Evolutionary conservation across 2,329 filamentous ascomycete species (phyloP).

Genomic region (Fusarium hostae): DNA sequence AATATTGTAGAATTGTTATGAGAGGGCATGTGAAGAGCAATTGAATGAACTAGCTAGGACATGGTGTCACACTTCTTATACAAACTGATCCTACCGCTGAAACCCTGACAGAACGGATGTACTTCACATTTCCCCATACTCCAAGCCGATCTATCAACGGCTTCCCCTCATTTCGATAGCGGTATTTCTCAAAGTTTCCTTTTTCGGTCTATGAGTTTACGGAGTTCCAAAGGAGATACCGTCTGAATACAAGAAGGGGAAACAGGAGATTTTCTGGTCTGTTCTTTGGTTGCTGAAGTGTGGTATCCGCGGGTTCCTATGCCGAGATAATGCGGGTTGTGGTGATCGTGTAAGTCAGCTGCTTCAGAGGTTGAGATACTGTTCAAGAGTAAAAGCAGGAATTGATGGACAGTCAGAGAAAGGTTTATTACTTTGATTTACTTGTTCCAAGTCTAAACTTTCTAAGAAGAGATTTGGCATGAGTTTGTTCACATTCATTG

Average conservation of each 20-base stretch:
- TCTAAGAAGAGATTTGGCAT: not conserved
- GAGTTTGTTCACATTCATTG: not conserved
- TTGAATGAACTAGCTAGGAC: not conserved
- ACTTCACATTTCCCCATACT: not conserved
- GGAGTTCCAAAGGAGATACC: not conserved
- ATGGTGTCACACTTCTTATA: not conserved
- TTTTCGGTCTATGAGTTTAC: not conserved
- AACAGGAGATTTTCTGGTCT: not conserved
- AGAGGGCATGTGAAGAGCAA: not conserved
- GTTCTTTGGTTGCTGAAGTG: not conserved
- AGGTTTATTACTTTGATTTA: not conserved
- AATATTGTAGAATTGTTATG: not conserved
- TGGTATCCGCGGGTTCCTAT: slow-evolving; percentile 9
- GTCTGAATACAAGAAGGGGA: not conserved
- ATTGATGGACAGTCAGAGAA: not conserved
- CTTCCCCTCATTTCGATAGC: not conserved
- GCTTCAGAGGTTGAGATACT: not conserved
- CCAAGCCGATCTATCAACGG: not conserved
- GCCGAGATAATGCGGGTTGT: slow-evolving; percentile 1
- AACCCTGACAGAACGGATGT: not conserved
- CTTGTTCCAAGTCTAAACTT: not conserved
- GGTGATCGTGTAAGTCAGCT: slow-evolving; percentile 7
- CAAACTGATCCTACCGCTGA: not conserved
- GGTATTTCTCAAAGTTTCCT: not conserved
- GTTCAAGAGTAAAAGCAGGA: not conserved